A percentile compares a stretch with the other conserved stretches of the same genome.
These are phyloP conservation scores for Tulasnella sp. DNA, from an alignment of 768 basidiomycete genomes.

Conservation along the genomic window DNA sequence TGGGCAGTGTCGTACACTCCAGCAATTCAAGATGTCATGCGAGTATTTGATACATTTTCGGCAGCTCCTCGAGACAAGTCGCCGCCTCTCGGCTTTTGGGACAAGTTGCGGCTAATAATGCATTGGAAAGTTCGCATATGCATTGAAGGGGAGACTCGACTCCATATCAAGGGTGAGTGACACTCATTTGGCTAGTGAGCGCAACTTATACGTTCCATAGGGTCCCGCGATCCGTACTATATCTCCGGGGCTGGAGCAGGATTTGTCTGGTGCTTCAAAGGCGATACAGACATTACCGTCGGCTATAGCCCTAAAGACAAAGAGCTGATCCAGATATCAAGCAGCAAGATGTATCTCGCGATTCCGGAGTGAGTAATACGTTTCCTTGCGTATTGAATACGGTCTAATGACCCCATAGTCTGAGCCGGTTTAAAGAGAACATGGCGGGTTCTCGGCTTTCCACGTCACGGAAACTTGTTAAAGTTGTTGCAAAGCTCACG, in stretches of 20 bases:
- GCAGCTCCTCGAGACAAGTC: slow-evolving; percentile 73
- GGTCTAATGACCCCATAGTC: slow-evolving; percentile 14
- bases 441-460: slow-evolving; percentile 12
- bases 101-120: slow-evolving; percentile 76
- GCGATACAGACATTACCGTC: slow-evolving; percentile 60
- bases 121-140: slow-evolving; percentile 70
- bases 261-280: slow-evolving; percentile 78
- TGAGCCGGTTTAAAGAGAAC: slow-evolving; percentile 13
- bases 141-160: slow-evolving; percentile 63
- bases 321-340: slow-evolving; percentile 76
- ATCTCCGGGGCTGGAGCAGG: slow-evolving; percentile 68
- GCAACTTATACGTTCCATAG: slow-evolving; percentile 34
- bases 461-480: slow-evolving; percentile 36
- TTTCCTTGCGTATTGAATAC: slow-evolving; percentile 22
- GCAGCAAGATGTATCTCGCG: slow-evolving; percentile 71
- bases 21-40: slow-evolving; percentile 78
- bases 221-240: slow-evolving; percentile 72
- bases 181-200: neutral
- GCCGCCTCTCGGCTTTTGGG: slow-evolving; percentile 86
- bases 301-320: slow-evolving; percentile 60
- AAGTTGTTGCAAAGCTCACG: slow-evolving; percentile 73
- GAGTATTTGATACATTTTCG: slow-evolving; percentile 71
- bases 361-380: slow-evolving; percentile 67
- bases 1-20: slow-evolving; percentile 89
- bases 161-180: slow-evolving; percentile 74